Evolutionary conservation across 192 early-diverging fungal species (phyloP), one percentile per base, ranked within the genome.

Genomic region (Spizellomyces punctatus): DNA sequence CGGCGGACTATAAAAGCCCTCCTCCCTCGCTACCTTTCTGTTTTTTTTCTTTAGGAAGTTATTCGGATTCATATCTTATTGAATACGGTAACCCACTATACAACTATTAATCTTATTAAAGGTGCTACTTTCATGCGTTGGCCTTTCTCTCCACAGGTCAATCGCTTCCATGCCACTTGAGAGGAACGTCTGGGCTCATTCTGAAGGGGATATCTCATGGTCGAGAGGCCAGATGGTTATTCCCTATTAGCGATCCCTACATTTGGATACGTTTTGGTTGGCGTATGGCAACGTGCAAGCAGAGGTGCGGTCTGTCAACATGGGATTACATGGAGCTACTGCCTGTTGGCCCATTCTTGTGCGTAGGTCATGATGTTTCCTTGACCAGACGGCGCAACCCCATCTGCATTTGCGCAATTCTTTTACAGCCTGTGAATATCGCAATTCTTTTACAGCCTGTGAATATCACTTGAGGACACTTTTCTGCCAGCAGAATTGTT

Each of bases 1-100:
- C 50, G 50, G 17, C 17, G 50, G 50, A n/a, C 12, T 54, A 54
- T 54, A 54, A 54, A 19, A 12, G 4, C 1, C 1, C 50, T 2
- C 50, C 27, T 36, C 27, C 27, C 27, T 36, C 17, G 50, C 14
- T 12, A 54, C 14, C 50, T n/a, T 54, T 19, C 4, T 19, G 14
- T 12, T 19, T 54, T 54, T 54, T 12, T 54, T 54, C 50, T 54
- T 54, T 19, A 54, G 50, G 50, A 61, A 61, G 59, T 61, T 61
- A 61, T 61, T 61, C 59, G 59, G n/a, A 61, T 61, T 61, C 59
- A 61, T 61, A 54, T 61, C n/a, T 12, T 12, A 61, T 61, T 61
- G 59, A 61, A 22, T 61, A n/a, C n/a, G 17, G 36, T 61, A 61
- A 61, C 59, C 59, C 59, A 61, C 59, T 54, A 54, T 61, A 61